Percentiles rank a stretch among this genome's conserved stretches.
Conservation (phyloP, 352 stramenopile species). For the Blastocystis hominis region DNA sequence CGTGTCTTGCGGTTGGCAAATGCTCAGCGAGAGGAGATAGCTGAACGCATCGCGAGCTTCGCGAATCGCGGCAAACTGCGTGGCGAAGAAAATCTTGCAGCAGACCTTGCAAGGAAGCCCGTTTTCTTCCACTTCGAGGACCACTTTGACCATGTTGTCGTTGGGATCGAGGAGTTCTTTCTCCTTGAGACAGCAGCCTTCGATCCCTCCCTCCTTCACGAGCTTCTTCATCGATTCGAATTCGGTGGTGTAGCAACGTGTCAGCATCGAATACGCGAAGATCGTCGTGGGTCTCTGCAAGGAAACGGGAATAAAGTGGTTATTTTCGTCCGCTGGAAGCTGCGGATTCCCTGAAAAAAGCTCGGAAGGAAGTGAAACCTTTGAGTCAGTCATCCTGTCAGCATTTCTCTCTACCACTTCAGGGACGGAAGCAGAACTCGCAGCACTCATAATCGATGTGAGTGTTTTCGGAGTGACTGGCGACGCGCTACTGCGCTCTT, state of each 20-base stretch:
- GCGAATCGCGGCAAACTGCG: constrained; percentile 39
- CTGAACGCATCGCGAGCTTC: not conserved
- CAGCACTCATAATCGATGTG: not conserved
- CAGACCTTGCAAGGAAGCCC: not conserved
- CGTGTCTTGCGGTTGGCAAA: constrained; percentile 13
- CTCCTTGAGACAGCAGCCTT: not conserved
- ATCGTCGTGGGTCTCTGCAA: constrained; percentile 10
- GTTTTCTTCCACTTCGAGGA: not conserved
- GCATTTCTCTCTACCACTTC: too few species aligned
- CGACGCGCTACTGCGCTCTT: not conserved
- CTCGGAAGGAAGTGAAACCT: constrained; percentile 14
- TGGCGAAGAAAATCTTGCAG: constrained; percentile 30
- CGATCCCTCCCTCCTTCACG: not conserved
- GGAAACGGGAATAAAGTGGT: constrained; percentile 39
- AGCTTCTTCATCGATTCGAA: constrained; percentile 31
- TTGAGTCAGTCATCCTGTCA: not conserved
- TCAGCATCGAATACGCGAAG: constrained; percentile 25
- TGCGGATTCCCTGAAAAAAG: constrained; percentile 41
- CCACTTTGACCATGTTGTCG: constrained; percentile 20
- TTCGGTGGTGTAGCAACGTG: not conserved
- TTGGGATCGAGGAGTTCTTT: constrained; percentile 3
- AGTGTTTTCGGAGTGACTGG: not conserved
- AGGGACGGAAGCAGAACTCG: too few species aligned
- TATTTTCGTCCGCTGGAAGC: constrained; percentile 9
- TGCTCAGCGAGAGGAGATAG: constrained; percentile 13